Evolutionary conservation across 495 filamentous ascomycete species (phyloP).

Genomic region (Cercophora sp.): DNA sequence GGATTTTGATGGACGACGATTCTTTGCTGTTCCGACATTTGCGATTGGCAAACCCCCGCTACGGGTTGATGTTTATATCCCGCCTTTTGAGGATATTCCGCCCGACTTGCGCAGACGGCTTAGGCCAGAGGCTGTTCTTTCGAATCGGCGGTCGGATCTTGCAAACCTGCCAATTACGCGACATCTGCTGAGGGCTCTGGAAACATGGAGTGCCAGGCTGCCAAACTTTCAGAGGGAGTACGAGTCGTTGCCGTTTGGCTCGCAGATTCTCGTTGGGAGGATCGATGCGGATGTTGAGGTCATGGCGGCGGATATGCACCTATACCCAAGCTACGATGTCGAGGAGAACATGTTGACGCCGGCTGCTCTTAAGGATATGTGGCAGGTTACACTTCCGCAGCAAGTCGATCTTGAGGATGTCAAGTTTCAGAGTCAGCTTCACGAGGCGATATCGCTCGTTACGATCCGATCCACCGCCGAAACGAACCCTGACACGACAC

Average conservation of each 20-base stretch:
- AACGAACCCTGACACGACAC: neutral
- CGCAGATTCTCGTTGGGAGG: slow-evolving; percentile 31
- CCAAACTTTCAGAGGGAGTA: slow-evolving; percentile 30
- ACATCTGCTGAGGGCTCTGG: slow-evolving; percentile 32
- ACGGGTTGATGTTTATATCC: slow-evolving; percentile 39
- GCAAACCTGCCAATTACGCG: slow-evolving; percentile 25
- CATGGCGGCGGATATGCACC: slow-evolving; percentile 20
- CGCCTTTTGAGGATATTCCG: slow-evolving; percentile 30
- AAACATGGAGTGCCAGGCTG: slow-evolving; percentile 25
- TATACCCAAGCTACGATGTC: slow-evolving; percentile 34
- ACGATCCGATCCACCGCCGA: slow-evolving; percentile 7
- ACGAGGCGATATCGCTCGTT: slow-evolving; percentile 41
- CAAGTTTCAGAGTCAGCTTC: slow-evolving; percentile 32
- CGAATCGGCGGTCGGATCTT: slow-evolving; percentile 18
- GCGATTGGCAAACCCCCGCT: slow-evolving; percentile 29
- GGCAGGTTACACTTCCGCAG: slow-evolving; percentile 20
- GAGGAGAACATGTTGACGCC: slow-evolving; percentile 34
- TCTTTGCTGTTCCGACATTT: slow-evolving; percentile 35
- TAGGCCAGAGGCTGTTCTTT: slow-evolving; percentile 28
- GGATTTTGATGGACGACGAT: slow-evolving; percentile 32
- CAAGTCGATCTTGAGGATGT: slow-evolving; percentile 34
- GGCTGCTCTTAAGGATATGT: slow-evolving; percentile 26
- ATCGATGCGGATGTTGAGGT: slow-evolving; percentile 23
- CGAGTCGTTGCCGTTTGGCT: slow-evolving; percentile 35
- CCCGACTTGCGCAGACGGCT: slow-evolving; percentile 23